A percentile compares a stretch with the other conserved stretches of the same genome.
phyloP scores from a whole-genome alignment of 2,329 filamentous ascomycete genomes.

The Leptographium wingfieldii region DNA sequence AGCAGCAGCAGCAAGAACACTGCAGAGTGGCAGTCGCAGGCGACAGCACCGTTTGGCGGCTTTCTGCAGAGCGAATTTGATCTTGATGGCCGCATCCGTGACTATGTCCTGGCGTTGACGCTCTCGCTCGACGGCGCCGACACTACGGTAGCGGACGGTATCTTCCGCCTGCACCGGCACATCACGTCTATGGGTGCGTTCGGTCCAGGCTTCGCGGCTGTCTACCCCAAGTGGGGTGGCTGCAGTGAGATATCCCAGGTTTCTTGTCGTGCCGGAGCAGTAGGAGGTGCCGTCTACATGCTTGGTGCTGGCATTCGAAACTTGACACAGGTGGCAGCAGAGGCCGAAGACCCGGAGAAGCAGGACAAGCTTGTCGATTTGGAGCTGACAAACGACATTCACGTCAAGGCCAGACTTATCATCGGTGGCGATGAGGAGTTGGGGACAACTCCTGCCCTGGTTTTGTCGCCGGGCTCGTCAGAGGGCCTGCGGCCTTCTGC shows the following conservation, averaged over 20 bases:
- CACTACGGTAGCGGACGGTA: constrained; percentile 49
- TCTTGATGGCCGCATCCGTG: constrained; percentile 54
- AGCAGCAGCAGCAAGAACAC: not conserved
- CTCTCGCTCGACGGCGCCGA: constrained; percentile 51
- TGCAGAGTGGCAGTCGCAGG: constrained; percentile 42
- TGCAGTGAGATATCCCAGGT: constrained; percentile 83
- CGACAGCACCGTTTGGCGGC: constrained; percentile 36
- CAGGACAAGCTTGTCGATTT: constrained; percentile 25
- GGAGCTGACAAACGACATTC: constrained; percentile 43
- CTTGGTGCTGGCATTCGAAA: constrained; percentile 52
- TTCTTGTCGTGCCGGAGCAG: constrained; percentile 77
- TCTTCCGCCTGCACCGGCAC: constrained; percentile 66
- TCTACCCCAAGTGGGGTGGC: constrained; percentile 89
- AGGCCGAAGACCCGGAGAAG: not conserved
- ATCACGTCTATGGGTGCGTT: constrained; percentile 78
- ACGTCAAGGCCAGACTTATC: constrained; percentile 41
- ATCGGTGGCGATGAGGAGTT: constrained; percentile 27
- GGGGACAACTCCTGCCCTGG: not conserved
- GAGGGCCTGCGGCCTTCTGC: too few species aligned
- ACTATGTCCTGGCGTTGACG: constrained; percentile 53
- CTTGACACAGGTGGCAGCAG: constrained; percentile 19
- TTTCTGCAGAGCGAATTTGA: constrained; percentile 53
- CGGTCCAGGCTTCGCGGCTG: constrained; percentile 76
- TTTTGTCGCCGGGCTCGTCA: not conserved
- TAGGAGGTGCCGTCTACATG: constrained; percentile 85